A percentile compares a stretch with the other conserved stretches of the same genome.
Evolutionary conservation across 1,284 basidiomycete genomes (phyloP).

Genomic region (Exobasidium rhododendri): DNA sequence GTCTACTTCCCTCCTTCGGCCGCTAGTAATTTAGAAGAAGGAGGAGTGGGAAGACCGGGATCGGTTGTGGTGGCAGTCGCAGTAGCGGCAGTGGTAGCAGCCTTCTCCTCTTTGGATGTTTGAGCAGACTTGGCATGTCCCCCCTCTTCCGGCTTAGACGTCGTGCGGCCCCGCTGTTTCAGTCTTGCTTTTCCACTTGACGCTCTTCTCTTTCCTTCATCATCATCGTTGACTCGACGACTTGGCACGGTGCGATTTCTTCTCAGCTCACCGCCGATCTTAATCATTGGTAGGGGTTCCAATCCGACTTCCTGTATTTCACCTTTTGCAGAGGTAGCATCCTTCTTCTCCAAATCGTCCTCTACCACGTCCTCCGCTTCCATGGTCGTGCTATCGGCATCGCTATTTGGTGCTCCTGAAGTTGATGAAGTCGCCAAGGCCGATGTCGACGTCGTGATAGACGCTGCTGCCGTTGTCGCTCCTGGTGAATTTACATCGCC

Average conservation of each 20-base stretch:
- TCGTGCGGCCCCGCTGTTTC: neutral
- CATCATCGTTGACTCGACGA: constrained; percentile 2
- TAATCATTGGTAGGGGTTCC: neutral
- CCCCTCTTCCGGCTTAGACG: neutral
- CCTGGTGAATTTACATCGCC: neutral
- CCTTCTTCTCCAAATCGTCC: neutral
- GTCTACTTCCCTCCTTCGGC: neutral
- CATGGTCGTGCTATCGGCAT: neutral
- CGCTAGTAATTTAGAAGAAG: neutral
- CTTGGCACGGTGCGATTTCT: constrained; percentile 4
- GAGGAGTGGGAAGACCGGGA: constrained; percentile 5
- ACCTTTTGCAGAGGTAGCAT: neutral
- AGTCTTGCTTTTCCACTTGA: neutral
- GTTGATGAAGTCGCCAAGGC: too few relatives aligned
- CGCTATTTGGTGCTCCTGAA: too few relatives aligned
- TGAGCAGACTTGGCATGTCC: neutral
- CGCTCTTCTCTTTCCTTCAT: neutral
- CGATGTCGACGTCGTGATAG: too few relatives aligned
- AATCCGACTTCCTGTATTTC: constrained; percentile 4
- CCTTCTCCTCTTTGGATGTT: neutral
- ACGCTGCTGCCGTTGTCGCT: neutral
- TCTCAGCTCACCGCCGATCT: neutral
- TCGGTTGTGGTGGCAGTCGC: neutral
- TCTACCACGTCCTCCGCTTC: neutral
- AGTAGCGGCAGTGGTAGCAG: neutral